Conservation (phyloP, 2,329 filamentous ascomycete species). For the Bipolaris sorokiniana region DNA sequence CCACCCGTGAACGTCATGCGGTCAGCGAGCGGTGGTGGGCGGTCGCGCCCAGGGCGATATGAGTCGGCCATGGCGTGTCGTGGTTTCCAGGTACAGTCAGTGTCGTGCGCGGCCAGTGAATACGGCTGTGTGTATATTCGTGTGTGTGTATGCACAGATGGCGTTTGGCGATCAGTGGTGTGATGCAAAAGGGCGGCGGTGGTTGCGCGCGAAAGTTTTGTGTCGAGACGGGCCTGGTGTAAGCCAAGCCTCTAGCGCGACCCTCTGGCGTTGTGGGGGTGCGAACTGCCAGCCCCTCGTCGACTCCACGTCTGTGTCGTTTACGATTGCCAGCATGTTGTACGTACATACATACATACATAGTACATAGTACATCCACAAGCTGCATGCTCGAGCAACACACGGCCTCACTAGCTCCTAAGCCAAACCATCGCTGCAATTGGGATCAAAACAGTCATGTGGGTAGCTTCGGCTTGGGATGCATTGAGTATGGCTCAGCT, state of each 20-base stretch:
- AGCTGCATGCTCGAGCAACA: background rate
- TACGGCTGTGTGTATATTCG: conserved; percentile 2
- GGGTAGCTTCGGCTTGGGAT: no score
- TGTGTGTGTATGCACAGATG: conserved; percentile 9
- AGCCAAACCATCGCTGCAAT: background rate
- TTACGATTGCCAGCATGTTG: no score
- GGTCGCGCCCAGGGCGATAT: conserved; percentile 35
- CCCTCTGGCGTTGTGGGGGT: conserved; percentile 11
- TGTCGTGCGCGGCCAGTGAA: background rate
- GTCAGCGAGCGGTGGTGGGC: conserved; percentile 29
- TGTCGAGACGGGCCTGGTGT: conserved; percentile 4
- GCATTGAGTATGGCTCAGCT: background rate
- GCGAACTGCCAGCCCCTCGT: conserved; percentile 1
- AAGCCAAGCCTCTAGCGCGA: conserved; percentile 23
- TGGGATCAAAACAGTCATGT: background rate
- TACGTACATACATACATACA: no score
- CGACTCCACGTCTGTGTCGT: background rate
- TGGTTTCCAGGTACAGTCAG: conserved; percentile 12
- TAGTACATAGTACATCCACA: no score
- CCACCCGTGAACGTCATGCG: conserved; percentile 41
- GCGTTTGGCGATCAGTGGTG: conserved; percentile 9
- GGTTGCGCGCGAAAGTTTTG: conserved; percentile 24
- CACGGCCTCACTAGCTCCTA: no score
- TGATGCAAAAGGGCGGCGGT: conserved; percentile 11
- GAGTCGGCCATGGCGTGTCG: conserved; percentile 32